Evolutionary conservation across 2,329 filamentous ascomycete genomes (phyloP).

Genomic region (Fusarium clavum): DNA sequence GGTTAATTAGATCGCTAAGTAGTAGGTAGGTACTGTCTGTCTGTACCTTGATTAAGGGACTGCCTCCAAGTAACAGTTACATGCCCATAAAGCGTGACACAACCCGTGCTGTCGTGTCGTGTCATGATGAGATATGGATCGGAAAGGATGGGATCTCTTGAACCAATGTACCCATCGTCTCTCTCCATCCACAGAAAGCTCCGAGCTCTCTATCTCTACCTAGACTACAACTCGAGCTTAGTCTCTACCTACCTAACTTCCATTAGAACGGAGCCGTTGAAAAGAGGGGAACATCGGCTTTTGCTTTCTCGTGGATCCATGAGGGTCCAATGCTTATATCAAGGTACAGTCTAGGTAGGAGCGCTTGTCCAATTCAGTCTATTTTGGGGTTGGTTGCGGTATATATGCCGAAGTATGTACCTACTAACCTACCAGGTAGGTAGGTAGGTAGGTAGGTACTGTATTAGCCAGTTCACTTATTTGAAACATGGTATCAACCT

Average conservation of each 20-base stretch:
- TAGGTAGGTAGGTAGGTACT: not conserved
- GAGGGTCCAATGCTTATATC: conserved; percentile 1
- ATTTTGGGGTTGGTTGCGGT: not conserved
- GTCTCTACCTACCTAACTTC: not conserved
- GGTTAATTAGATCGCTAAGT: conserved; percentile 8
- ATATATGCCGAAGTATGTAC: not conserved
- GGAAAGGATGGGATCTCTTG: not conserved
- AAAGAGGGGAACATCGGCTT: conserved; percentile 1
- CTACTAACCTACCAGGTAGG: not conserved
- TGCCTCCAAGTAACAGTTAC: not conserved
- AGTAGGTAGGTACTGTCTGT: not conserved
- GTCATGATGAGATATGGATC: not conserved
- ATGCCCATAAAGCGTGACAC: not conserved
- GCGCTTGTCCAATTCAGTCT: not conserved
- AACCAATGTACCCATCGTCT: not conserved
- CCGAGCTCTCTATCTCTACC: not conserved
- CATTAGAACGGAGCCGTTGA: conserved; percentile 5
- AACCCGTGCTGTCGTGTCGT: not conserved
- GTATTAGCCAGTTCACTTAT: not conserved
- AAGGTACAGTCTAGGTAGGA: not conserved
- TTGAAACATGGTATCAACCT: not conserved
- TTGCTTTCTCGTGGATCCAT: conserved; percentile 3
- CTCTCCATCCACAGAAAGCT: not conserved
- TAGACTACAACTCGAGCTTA: not conserved
- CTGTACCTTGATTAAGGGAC: not conserved